Percentiles rank a stretch among this genome's conserved stretches.
Evolutionary conservation across 129 eudicot genomes (phyloP).

Genomic region (Ambrosia trifida): DNA sequence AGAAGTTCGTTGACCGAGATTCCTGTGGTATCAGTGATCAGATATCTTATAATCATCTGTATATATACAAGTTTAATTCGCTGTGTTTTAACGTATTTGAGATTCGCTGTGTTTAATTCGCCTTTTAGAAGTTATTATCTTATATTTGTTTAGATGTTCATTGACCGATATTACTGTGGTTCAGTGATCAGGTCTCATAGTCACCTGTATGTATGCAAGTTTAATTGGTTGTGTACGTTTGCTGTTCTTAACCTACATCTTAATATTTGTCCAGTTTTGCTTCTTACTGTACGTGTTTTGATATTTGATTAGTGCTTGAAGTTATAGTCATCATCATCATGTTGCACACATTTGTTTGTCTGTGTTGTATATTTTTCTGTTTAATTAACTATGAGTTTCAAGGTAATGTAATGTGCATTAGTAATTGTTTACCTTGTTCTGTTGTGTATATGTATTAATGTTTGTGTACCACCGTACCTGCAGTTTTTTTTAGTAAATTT

Average conservation of each 20-base stretch:
- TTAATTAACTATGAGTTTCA: constrained; percentile 13
- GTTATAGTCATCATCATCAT: constrained; percentile 8
- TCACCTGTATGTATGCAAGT: too few relatives aligned
- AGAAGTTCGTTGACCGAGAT: constrained; percentile 77
- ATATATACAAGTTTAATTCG: constrained; percentile 30
- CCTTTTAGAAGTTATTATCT: too few relatives aligned
- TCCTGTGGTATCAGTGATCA: constrained; percentile 77
- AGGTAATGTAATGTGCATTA: constrained; percentile 20
- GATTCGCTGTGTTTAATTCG: too few relatives aligned
- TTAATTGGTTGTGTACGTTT: too few relatives aligned
- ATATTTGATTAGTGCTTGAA: not conserved
- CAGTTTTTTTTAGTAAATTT: not conserved
- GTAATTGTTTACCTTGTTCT: constrained; percentile 2
- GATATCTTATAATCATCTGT: constrained; percentile 91
- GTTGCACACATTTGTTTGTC: not conserved
- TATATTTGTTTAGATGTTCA: too few relatives aligned
- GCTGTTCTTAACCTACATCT: not conserved
- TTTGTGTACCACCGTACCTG: not conserved
- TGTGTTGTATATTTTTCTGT: not conserved
- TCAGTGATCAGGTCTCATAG: too few relatives aligned
- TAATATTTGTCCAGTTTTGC: not conserved
- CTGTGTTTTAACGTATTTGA: not conserved
- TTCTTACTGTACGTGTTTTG: not conserved
- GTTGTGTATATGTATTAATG: not conserved
- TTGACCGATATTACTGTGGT: too few relatives aligned